These are phyloP conservation scores for Aspergillus ustus DNA, from an alignment of 2,329 filamentous ascomycete genomes.

Conservation along the genomic window DNA sequence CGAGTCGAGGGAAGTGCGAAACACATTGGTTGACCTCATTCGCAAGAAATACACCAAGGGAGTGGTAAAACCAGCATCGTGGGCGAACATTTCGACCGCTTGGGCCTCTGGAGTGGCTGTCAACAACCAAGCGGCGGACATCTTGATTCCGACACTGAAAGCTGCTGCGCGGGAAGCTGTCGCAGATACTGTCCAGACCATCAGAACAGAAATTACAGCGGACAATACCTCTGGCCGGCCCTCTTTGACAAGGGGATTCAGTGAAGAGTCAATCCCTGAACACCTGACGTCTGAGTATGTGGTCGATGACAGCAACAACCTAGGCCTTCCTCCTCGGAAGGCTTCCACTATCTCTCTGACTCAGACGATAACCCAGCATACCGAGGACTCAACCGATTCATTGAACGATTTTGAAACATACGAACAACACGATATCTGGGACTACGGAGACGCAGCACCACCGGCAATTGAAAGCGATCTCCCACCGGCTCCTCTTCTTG, in stretches of 20 bases:
- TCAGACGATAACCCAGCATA: slow-evolving; percentile 43
- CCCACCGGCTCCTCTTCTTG: slow-evolving; percentile 39
- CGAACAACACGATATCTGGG: slow-evolving; percentile 19
- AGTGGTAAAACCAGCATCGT: slow-evolving; percentile 41
- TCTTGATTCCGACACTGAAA: slow-evolving; percentile 48
- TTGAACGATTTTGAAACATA: slow-evolving; percentile 18
- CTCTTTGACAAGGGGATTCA: slow-evolving; percentile 20
- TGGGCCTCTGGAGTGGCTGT: slow-evolving; percentile 44
- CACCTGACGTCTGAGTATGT: slow-evolving; percentile 31
- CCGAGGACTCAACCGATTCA: slow-evolving; percentile 33
- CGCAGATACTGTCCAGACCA: slow-evolving; percentile 42
- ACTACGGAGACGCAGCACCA: slow-evolving; percentile 20
- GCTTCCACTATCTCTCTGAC: slow-evolving; percentile 49
- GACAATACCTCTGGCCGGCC: slow-evolving; percentile 23
- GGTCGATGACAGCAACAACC: slow-evolving; percentile 20
- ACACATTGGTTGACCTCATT: slow-evolving; percentile 39
- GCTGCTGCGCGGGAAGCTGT: slow-evolving; percentile 48
- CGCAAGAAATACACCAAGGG: slow-evolving; percentile 47
- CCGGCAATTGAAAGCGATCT: slow-evolving; percentile 29
- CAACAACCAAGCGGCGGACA: slow-evolving; percentile 44
- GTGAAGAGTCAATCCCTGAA: slow-evolving; percentile 23
- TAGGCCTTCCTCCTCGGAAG: slow-evolving; percentile 38
- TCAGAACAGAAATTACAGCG: slow-evolving; percentile 47
- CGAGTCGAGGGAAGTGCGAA: slow-evolving; percentile 36
- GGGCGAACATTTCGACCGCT: slow-evolving; percentile 44